These are phyloP conservation scores for Trypanosoma conorhini DNA, from an alignment of 208 protist species.

Conservation along the genomic window DNA sequence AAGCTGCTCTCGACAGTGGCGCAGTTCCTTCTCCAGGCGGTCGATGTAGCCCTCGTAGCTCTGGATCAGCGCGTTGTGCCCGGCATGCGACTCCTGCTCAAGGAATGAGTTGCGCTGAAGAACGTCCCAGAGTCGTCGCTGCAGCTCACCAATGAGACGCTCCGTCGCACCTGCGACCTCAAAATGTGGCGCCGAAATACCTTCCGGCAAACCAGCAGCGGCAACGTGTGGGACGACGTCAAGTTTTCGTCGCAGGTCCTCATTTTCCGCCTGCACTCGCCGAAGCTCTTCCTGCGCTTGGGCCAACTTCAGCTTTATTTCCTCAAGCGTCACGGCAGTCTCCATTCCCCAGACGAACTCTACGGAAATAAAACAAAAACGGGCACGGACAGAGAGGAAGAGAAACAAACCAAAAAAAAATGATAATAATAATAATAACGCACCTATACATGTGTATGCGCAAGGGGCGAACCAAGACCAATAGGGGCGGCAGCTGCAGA, in stretches of 20 bases:
- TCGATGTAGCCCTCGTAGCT: conserved; percentile 28
- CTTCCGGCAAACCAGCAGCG: neutral
- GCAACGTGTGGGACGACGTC: neutral
- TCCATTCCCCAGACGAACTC: conserved; percentile 4
- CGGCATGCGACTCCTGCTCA: conserved; percentile 25
- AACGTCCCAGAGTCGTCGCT: conserved; percentile 22
- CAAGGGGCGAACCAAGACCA: neutral
- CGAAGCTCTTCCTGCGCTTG: conserved; percentile 6
- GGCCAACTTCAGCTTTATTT: neutral
- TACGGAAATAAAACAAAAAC: conserved; percentile 8
- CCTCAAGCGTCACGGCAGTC: neutral
- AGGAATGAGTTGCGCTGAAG: conserved; percentile 28
- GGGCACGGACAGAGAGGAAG: neutral
- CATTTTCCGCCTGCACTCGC: conserved; percentile 7
- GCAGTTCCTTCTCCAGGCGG: conserved; percentile 18
- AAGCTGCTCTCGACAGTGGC: conserved; percentile 4
- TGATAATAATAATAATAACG: neutral
- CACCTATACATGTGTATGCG: neutral
- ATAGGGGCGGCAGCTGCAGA: neutral
- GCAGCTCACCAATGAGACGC: conserved; percentile 24
- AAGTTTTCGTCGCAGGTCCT: conserved; percentile 5
- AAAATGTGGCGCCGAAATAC: neutral
- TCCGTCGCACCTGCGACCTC: conserved; percentile 4
- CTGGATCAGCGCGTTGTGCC: conserved; percentile 23
- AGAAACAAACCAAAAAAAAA: neutral